A percentile compares a stretch with the other conserved stretches of the same genome.
Conservation (phyloP, 768 basidiomycete species). For the Lactarius trivialis region DNA sequence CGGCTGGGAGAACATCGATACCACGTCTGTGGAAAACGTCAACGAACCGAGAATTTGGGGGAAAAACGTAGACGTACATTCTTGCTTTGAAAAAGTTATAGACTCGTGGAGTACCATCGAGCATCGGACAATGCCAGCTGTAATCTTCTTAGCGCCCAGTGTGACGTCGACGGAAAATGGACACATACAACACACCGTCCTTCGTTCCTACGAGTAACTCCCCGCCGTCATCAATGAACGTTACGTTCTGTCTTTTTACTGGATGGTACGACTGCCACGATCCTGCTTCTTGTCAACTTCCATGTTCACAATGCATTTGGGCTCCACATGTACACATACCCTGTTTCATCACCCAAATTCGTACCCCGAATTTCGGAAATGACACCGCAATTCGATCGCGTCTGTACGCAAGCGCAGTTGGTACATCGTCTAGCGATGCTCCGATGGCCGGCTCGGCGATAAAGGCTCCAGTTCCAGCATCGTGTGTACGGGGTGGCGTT, state of each 20-base stretch:
- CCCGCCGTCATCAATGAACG: constrained; percentile 58
- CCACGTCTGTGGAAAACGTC: constrained; percentile 39
- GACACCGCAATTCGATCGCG: constrained; percentile 22
- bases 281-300: constrained; percentile 32
- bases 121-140: constrained; percentile 65
- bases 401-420: constrained; percentile 21
- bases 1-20: constrained; percentile 45
- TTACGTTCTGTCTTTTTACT: constrained; percentile 58
- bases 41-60: not conserved
- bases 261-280: constrained; percentile 60
- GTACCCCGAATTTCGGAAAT: constrained; percentile 21
- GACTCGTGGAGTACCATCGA: constrained; percentile 57
- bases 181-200: constrained; percentile 58
- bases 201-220: constrained; percentile 62
- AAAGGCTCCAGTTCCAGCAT: constrained; percentile 18
- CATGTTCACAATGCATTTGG: constrained; percentile 32
- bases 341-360: constrained; percentile 22
- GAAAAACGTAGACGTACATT: constrained; percentile 41
- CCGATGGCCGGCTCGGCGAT: constrained; percentile 11
- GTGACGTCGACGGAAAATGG: not conserved
- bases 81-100: constrained; percentile 51
- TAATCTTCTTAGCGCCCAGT: not conserved
- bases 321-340: constrained; percentile 12
- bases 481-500: constrained; percentile 13
- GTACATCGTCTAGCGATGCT: constrained; percentile 16